These are phyloP conservation scores for Didymellaceae sp. DNA, from an alignment of 2,329 filamentous ascomycete species.

Conservation along the genomic window DNA sequence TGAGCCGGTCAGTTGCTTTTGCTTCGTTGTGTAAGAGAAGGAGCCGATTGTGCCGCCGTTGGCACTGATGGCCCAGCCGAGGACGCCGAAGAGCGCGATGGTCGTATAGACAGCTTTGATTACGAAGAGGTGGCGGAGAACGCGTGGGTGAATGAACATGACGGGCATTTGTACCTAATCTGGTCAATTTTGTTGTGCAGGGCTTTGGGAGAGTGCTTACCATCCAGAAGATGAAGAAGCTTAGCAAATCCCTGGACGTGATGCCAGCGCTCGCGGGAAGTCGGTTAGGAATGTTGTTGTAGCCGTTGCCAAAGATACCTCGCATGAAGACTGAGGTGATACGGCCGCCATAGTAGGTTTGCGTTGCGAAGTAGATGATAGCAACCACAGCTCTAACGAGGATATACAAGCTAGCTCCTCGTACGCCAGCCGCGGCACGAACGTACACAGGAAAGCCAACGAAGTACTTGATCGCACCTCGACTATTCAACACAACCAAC, in stretches of 20 bases:
- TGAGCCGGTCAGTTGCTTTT: conserved; percentile 23
- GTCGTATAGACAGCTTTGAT: conserved; percentile 28
- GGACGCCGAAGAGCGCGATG: conserved; percentile 23
- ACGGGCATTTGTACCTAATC: conserved; percentile 30
- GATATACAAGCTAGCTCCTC: conserved; percentile 29
- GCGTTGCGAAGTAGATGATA: conserved; percentile 29
- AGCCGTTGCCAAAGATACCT: conserved; percentile 27
- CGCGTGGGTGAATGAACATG: conserved; percentile 35
- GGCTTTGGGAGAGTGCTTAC: conserved; percentile 2
- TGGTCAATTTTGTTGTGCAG: neutral
- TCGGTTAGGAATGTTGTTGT: conserved; percentile 51
- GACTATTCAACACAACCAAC: conserved; percentile 26
- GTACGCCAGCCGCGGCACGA: conserved; percentile 25
- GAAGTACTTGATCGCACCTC: conserved; percentile 29
- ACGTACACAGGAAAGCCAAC: conserved; percentile 29
- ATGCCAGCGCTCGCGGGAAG: conserved; percentile 53
- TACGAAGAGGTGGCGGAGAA: conserved; percentile 29
- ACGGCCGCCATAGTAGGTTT: conserved; percentile 28
- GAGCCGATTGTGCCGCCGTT: conserved; percentile 29
- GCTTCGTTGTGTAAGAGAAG: conserved; percentile 28
- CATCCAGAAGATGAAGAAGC: conserved; percentile 35
- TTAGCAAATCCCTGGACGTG: conserved; percentile 42
- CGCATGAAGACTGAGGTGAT: conserved; percentile 32
- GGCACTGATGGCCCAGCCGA: conserved; percentile 28
- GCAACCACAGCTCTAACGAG: conserved; percentile 26